These are phyloP conservation scores for Ceratocystis cubensis DNA, from an alignment of 2,329 filamentous ascomycete species.

Conservation along the genomic window DNA sequence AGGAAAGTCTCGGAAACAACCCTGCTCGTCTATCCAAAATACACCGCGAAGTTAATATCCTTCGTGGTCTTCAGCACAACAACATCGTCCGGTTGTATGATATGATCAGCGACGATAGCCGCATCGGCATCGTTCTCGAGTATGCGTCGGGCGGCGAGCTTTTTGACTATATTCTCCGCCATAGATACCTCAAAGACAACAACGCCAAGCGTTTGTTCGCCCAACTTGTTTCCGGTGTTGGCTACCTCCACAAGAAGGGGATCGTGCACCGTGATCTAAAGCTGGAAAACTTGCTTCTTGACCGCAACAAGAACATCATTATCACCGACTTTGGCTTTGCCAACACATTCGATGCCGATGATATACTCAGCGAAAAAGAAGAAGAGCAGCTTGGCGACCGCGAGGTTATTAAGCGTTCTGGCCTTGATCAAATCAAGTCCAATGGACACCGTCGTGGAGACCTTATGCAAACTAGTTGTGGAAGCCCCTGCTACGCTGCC, in stretches of 20 bases:
- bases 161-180: conserved; percentile 95
- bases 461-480: conserved; percentile 97
- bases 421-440: conserved; percentile 65
- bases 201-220: conserved; percentile 84
- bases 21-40: conserved; percentile 88
- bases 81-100: conserved; percentile 96
- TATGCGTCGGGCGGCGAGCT: conserved; percentile 96
- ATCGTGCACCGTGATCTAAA: conserved; percentile 97
- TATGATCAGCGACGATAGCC: conserved; percentile 94
- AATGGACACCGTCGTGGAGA: conserved; percentile 76
- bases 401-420: conserved; percentile 74
- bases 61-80: conserved; percentile 76
- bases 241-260: conserved; percentile 95
- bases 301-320: conserved; percentile 96
- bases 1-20: conserved; percentile 79
- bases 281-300: conserved; percentile 85
- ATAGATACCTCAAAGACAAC: conserved; percentile 90
- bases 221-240: conserved; percentile 89
- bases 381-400: conserved; percentile 77
- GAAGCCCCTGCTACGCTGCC: conserved; percentile 93
- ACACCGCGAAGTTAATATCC: conserved; percentile 87
- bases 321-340: conserved; percentile 99
- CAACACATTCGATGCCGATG: conserved; percentile 83
- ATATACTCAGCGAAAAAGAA: conserved; percentile 81
- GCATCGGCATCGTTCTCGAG: conserved; percentile 96